Evolutionary conservation across 495 filamentous ascomycete genomes (phyloP).

Genomic region (Penicillium riverlandense): DNA sequence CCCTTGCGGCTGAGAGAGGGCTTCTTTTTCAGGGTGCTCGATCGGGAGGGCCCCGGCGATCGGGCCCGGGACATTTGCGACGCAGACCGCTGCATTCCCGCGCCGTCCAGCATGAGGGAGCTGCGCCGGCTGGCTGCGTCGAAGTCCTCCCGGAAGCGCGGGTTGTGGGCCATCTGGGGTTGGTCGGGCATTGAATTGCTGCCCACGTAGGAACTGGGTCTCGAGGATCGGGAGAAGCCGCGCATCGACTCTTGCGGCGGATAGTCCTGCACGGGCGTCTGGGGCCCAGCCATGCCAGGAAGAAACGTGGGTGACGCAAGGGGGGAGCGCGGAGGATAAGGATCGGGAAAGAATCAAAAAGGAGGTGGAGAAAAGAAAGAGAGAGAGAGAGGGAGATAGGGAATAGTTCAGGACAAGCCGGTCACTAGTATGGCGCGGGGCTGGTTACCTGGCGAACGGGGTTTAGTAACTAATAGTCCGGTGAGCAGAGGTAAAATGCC

Average conservation of each 20-base stretch:
- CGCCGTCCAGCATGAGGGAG: slow-evolving; percentile 48
- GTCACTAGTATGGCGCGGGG: slow-evolving; percentile 3
- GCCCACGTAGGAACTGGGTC: slow-evolving; percentile 33
- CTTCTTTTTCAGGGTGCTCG: slow-evolving; percentile 82
- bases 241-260: too few relatives aligned
- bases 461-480: too few relatives aligned
- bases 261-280: slow-evolving; percentile 35
- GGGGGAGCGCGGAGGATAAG: background rate
- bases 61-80: slow-evolving; percentile 47
- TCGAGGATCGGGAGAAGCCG: slow-evolving; percentile 17
- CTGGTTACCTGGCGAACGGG: slow-evolving; percentile 24
- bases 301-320: slow-evolving; percentile 12
- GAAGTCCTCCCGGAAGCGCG: slow-evolving; percentile 64
- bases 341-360: background rate
- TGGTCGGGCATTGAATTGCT: slow-evolving; percentile 28
- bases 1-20: slow-evolving; percentile 62
- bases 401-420: background rate
- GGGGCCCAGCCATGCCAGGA: slow-evolving; percentile 36
- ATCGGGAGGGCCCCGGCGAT: slow-evolving; percentile 53
- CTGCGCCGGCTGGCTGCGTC: slow-evolving; percentile 60
- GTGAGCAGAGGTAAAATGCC: background rate
- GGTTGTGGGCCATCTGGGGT: slow-evolving; percentile 38
- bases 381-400: slow-evolving; percentile 12
- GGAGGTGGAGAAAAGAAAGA: background rate
- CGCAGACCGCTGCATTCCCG: slow-evolving; percentile 37